These are phyloP conservation scores for Pestalotiopsis sp. DNA, from an alignment of 2,329 filamentous ascomycete genomes.

Conservation along the genomic window DNA sequence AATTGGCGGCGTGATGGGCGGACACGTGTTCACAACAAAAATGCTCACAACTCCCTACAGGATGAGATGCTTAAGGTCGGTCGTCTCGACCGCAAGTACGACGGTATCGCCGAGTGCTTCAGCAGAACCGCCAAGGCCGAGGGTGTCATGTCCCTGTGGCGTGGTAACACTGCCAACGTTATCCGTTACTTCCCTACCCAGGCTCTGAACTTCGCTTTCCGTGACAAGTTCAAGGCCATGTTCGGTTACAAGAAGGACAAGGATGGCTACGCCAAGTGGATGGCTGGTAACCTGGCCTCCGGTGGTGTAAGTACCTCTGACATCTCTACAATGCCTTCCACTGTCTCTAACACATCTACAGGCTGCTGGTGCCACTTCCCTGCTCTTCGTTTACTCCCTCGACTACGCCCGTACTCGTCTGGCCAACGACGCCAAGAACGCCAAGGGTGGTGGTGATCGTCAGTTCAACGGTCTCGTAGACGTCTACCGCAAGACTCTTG, in stretches of 20 bases:
- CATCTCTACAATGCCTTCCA: neutral
- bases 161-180: conserved; percentile 99
- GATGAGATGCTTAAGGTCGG: conserved; percentile 99
- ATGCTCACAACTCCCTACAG: conserved; percentile 51
- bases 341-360: conserved; percentile 31
- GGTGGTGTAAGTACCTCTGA: conserved; percentile 79
- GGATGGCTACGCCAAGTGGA: conserved; percentile 98
- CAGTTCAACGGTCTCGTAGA: conserved; percentile 99
- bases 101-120: conserved; percentile 95
- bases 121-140: conserved; percentile 83
- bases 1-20: neutral
- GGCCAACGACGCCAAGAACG: conserved; percentile 99
- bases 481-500: conserved; percentile 99
- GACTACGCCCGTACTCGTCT: conserved; percentile 99
- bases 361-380: conserved; percentile 98
- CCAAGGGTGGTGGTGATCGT: conserved; percentile 94
- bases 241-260: conserved; percentile 99
- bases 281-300: conserved; percentile 98
- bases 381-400: conserved; percentile 99
- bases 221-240: conserved; percentile 99
- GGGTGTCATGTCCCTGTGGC: conserved; percentile 94
- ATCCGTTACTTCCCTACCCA: conserved; percentile 99
- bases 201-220: conserved; percentile 99
- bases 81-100: conserved; percentile 97
- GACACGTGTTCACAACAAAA: neutral